Evolutionary conservation across 768 basidiomycete species (phyloP).

Genomic region (Mycena sanguinolenta): DNA sequence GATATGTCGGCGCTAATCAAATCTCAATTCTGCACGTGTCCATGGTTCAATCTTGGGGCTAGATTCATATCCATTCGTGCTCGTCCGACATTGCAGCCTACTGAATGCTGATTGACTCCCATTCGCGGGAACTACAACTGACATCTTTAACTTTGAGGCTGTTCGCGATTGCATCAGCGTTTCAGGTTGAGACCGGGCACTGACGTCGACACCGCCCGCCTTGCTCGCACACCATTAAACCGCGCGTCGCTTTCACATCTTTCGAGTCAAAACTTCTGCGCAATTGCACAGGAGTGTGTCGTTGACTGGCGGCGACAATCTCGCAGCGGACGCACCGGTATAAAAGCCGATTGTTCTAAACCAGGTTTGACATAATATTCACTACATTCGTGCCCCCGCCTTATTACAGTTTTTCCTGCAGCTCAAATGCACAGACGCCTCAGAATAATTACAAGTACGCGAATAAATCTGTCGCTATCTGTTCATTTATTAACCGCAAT

Average conservation of each 20-base stretch:
- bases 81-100: background rate
- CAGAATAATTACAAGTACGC: conserved; percentile 20
- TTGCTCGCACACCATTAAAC: background rate
- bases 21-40: background rate
- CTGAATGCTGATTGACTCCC: conserved; percentile 18
- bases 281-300: conserved; percentile 10
- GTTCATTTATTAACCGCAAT: background rate
- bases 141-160: conserved; percentile 25
- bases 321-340: background rate
- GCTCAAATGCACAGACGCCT: conserved; percentile 23
- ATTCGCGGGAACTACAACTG: conserved; percentile 12
- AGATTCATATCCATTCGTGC: background rate
- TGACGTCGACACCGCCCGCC: conserved; percentile 3
- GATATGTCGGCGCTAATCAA: background rate
- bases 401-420: background rate
- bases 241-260: background rate
- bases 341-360: background rate
- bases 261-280: conserved; percentile 1
- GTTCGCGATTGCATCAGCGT: conserved; percentile 31
- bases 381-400: background rate
- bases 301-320: conserved; percentile 2
- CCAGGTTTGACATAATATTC: background rate
- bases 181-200: conserved; percentile 22
- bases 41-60: conserved; percentile 1
- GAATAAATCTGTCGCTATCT: background rate